Evolutionary conservation across 805 yeast genomes (phyloP).

Genomic region (Zygoascus flipseniorum): DNA sequence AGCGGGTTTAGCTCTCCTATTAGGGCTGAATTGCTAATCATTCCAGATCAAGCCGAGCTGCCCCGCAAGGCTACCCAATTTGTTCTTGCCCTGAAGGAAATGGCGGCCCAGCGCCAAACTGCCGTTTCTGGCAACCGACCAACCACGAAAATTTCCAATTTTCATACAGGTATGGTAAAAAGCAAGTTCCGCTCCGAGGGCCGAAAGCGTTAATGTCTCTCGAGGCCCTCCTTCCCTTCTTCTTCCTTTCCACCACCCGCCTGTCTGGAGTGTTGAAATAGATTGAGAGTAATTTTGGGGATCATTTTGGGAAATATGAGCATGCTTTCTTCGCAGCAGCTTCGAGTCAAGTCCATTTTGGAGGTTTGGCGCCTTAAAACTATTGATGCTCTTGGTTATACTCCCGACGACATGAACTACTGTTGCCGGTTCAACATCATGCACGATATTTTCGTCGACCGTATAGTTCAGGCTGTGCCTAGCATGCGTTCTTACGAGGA

Average conservation of each 20-base stretch:
- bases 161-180: neutral
- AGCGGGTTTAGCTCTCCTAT: neutral
- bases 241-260: neutral
- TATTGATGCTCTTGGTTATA: slow-evolving; percentile 15
- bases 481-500: slow-evolving; percentile 20
- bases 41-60: neutral
- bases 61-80: neutral
- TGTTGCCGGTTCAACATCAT: slow-evolving; percentile 24
- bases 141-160: neutral
- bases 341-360: slow-evolving; percentile 7
- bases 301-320: neutral
- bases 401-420: slow-evolving; percentile 17
- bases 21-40: neutral
- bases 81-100: neutral
- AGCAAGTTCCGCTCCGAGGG: neutral
- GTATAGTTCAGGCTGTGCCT: slow-evolving; percentile 21
- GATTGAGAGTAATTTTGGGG: neutral
- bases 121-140: neutral
- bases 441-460: slow-evolving; percentile 25
- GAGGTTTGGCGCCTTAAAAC: slow-evolving; percentile 9
- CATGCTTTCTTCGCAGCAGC: slow-evolving; percentile 1
- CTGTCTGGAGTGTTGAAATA: neutral
- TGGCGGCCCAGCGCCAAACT: neutral
- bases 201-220: neutral
- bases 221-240: neutral